Evolutionary conservation across 768 basidiomycete species (phyloP).

Genomic region (Amanita molliuscula): DNA sequence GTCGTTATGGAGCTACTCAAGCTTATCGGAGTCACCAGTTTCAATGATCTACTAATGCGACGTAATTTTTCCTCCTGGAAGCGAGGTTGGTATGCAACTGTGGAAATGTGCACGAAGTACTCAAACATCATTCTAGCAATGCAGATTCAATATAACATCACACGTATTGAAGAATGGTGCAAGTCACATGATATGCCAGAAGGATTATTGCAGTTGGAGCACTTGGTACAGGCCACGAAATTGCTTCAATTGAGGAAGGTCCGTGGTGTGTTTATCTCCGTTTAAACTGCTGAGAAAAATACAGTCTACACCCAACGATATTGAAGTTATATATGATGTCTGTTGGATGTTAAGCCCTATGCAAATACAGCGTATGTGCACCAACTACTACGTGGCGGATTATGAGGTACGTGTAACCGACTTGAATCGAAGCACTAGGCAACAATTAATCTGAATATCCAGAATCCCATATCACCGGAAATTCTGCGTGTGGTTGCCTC

Average conservation of each 20-base stretch:
- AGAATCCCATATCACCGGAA: constrained; percentile 97
- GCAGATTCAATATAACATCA: constrained; percentile 99
- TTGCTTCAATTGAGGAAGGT: constrained; percentile 96
- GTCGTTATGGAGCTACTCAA: constrained; percentile 92
- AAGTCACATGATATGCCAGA: constrained; percentile 99
- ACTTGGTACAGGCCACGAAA: constrained; percentile 99
- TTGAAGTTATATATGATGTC: constrained; percentile 98
- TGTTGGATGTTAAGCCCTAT: constrained; percentile 99
- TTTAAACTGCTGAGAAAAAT: constrained; percentile 1
- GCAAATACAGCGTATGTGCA: constrained; percentile 99
- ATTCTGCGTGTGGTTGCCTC: constrained; percentile 95
- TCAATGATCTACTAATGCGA: constrained; percentile 97
- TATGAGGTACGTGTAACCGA: constrained; percentile 63
- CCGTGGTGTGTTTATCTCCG: constrained; percentile 6
- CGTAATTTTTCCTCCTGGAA: constrained; percentile 99
- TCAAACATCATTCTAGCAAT: constrained; percentile 51
- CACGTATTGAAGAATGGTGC: constrained; percentile 97
- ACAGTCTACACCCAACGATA: constrained; percentile 86
- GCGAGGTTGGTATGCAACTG: constrained; percentile 57
- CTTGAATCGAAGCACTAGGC: neutral
- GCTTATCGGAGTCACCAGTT: constrained; percentile 91
- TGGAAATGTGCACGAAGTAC: neutral
- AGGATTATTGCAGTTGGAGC: constrained; percentile 93
- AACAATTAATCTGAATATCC: constrained; percentile 4
- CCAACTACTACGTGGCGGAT: constrained; percentile 97